Evolutionary conservation across 495 filamentous ascomycete genomes (phyloP).

Genomic region (Penicillium macrosclerotiorum): DNA sequence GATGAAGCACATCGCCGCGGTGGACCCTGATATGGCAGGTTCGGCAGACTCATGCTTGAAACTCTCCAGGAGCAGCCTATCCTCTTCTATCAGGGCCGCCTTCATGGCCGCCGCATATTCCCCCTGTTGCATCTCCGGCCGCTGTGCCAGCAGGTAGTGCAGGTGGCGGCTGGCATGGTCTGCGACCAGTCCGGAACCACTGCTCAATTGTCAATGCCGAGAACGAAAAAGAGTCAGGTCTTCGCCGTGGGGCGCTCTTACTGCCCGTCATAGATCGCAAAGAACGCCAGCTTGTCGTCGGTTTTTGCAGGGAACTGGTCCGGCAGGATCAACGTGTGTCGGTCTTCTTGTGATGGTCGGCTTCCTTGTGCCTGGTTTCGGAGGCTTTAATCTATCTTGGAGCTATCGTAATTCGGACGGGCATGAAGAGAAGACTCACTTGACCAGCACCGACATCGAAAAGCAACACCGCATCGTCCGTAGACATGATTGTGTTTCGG

Average conservation of each 20-base stretch:
- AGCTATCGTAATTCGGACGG: background rate
- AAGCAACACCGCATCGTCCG: slow-evolving; percentile 25
- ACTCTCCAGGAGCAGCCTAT: slow-evolving; percentile 28
- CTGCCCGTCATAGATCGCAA: slow-evolving; percentile 45
- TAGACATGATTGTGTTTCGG: slow-evolving; percentile 24
- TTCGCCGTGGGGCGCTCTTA: slow-evolving; percentile 16
- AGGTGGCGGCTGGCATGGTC: slow-evolving; percentile 34
- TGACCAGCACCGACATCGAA: slow-evolving; percentile 36
- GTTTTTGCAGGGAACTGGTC: slow-evolving; percentile 29
- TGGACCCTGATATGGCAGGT: slow-evolving; percentile 34
- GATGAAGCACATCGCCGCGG: slow-evolving; percentile 35
- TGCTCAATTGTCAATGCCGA: slow-evolving; percentile 4
- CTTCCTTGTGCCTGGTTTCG: slow-evolving; percentile 30
- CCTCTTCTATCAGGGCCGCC: slow-evolving; percentile 37
- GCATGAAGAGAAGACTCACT: slow-evolving; percentile 12
- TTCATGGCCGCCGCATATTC: slow-evolving; percentile 35
- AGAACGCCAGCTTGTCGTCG: slow-evolving; percentile 34
- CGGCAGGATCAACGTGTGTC: slow-evolving; percentile 27
- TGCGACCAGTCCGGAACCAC: slow-evolving; percentile 35
- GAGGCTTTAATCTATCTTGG: slow-evolving; percentile 8
- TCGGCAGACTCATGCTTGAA: slow-evolving; percentile 27
- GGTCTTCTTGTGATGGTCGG: slow-evolving; percentile 34
- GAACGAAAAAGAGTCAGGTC: background rate
- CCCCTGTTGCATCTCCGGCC: slow-evolving; percentile 31
- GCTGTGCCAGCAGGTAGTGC: slow-evolving; percentile 25